Base-by-base conservation (phyloP, 257 asterid genomes). In the Coffea eugenioides region DNA sequence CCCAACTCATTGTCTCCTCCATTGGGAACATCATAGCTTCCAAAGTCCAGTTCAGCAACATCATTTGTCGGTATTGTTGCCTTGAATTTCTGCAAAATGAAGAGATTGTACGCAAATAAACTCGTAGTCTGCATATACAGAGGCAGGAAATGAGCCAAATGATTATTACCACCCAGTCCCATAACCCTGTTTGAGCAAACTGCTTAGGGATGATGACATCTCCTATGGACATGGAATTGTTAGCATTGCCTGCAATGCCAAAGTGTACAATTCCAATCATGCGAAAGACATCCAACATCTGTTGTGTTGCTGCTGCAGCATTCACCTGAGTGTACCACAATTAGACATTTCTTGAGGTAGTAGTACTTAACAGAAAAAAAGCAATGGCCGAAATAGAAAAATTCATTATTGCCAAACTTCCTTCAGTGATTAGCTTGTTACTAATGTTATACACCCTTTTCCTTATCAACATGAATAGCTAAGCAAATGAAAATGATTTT, bases 241-340 rank as follows among this genome's bases (percentile, higher is more conserved):
- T 89, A 46, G 85, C 85, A 81, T 88, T 92, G 25, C 97, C 97
- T 52, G 93, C 82, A 12, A 92, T 90, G 23, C 97, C 94, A 73
- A 90, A 89, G 77, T 90, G 94, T 31, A 92, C 69, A 52, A 92
- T 45, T 56, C 97, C 94, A 46, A 39, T 51, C 6, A 88, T 73
- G 77, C 85, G 48, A 75, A 92, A 92, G 10, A 82, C 65, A 72
- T 92, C 97, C 89, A 90, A 9, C 90, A 88, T 84, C 80, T 92
- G 97, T 31, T 92, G 97, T 56, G 97, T 90, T 82, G 90, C 89
- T 77, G 89, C 86, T 54, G 92, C 97, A 57, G 91, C 97, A 90
- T 92, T 92, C 62, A 88, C 92, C 96, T 91, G 78, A 73, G 41
- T 20, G 75, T 31, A 62, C 31, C 69, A 73, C 20, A 43, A 48